Conservation (phyloP, 2,329 filamentous ascomycete species). For the Botryotinia narcissicola region DNA sequence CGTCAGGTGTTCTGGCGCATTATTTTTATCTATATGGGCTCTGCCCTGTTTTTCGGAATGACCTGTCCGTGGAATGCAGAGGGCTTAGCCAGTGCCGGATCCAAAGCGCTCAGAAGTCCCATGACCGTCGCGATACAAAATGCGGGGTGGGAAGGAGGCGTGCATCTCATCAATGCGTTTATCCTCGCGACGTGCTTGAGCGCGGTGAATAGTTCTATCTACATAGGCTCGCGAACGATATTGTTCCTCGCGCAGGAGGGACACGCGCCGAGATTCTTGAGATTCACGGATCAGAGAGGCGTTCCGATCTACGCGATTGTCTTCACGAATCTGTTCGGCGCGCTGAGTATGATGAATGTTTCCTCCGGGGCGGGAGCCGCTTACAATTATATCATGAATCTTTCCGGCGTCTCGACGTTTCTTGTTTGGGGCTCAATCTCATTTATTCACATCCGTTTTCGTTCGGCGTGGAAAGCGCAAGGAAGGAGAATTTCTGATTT, state of each 20-base stretch:
- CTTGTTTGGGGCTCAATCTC: constrained; percentile 70
- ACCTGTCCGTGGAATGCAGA: constrained; percentile 68
- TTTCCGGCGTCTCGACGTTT: constrained; percentile 68
- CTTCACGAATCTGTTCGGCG: constrained; percentile 68
- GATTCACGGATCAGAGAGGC: constrained; percentile 64
- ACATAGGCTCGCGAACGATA: constrained; percentile 72
- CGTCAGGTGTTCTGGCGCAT: constrained; percentile 96
- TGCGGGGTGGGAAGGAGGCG: constrained; percentile 69
- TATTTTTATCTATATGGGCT: constrained; percentile 77
- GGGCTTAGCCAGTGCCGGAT: constrained; percentile 58
- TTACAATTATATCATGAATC: constrained; percentile 68
- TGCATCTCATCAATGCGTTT: constrained; percentile 75
- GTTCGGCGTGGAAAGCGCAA: constrained; percentile 59
- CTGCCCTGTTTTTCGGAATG: constrained; percentile 71
- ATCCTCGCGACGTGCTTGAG: constrained; percentile 71
- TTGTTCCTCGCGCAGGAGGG: constrained; percentile 72
- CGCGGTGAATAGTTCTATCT: constrained; percentile 73
- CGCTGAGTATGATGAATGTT: constrained; percentile 73
- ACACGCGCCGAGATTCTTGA: constrained; percentile 68
- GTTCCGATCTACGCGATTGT: constrained; percentile 60
- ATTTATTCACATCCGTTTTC: constrained; percentile 70
- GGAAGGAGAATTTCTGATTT: constrained; percentile 53
- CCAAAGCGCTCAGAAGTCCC: constrained; percentile 65
- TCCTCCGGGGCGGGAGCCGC: constrained; percentile 63
- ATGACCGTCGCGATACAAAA: constrained; percentile 73